phyloP scores from a whole-genome alignment of 805 yeast genomes.

The Ogataea salicorniae region DNA sequence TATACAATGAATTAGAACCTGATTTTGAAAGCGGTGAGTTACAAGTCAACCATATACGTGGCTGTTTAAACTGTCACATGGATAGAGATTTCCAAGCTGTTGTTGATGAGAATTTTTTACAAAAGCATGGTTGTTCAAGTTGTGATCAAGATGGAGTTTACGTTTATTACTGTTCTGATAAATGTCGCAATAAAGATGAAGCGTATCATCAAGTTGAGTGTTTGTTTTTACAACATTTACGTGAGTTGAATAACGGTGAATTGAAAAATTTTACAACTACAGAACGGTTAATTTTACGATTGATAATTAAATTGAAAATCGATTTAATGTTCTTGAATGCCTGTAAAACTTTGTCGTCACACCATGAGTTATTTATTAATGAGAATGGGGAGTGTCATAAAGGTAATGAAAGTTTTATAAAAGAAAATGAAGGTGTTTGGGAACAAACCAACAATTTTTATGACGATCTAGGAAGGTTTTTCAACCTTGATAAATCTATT shows the following conservation, averaged over 20 bases:
- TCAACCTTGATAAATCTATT: constrained; percentile 9
- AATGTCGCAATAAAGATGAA: constrained; percentile 11
- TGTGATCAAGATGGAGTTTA: constrained; percentile 7
- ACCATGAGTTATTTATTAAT: constrained; percentile 11
- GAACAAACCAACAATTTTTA: neutral
- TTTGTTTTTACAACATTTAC: constrained; percentile 1
- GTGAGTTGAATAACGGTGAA: neutral
- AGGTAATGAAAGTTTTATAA: too few relatives aligned
- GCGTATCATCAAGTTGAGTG: constrained; percentile 15
- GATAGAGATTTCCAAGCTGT: too few relatives aligned
- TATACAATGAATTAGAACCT: neutral
- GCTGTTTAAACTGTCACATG: too few relatives aligned
- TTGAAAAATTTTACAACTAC: constrained; percentile 5
- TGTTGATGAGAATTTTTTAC: too few relatives aligned
- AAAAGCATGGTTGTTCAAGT: neutral
- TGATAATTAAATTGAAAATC: constrained; percentile 4
- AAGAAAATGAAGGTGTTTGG: neutral
- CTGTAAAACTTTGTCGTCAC: constrained; percentile 20
- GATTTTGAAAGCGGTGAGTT: neutral
- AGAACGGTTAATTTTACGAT: constrained; percentile 9
- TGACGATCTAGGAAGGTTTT: neutral
- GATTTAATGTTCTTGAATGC: constrained; percentile 5
- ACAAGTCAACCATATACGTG: too few relatives aligned
- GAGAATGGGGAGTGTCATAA: neutral
- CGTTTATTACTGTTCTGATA: constrained; percentile 13